These are phyloP conservation scores for Holtermanniella nyarrowii DNA, from an alignment of 768 basidiomycete genomes.

Conservation along the genomic window DNA sequence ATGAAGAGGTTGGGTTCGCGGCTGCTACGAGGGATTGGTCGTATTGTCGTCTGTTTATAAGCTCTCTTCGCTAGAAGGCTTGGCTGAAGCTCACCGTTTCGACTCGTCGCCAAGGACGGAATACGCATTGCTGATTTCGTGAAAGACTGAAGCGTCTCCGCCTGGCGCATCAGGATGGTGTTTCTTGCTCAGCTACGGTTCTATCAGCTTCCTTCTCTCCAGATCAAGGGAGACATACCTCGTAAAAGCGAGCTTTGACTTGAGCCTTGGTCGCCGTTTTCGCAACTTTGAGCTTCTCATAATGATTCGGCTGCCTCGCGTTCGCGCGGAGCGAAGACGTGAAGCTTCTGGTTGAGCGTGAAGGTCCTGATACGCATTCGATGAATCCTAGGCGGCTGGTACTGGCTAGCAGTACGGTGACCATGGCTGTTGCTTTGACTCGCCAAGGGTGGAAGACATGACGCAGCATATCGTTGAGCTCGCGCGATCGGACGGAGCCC, in stretches of 20 bases:
- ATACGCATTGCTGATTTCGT: slow-evolving; percentile 38
- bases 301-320: too few species aligned
- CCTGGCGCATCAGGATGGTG: slow-evolving; percentile 37
- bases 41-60: slow-evolving; percentile 1
- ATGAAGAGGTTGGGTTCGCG: not conserved
- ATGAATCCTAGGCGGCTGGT: too few species aligned
- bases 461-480: too few species aligned
- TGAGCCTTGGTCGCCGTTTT: slow-evolving; percentile 34
- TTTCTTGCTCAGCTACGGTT: slow-evolving; percentile 32
- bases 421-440: too few species aligned
- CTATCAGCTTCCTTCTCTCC: not conserved
- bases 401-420: too few species aligned
- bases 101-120: slow-evolving; percentile 32
- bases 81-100: slow-evolving; percentile 22
- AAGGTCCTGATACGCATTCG: too few species aligned
- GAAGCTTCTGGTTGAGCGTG: too few species aligned
- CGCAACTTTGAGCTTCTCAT: slow-evolving; percentile 27
- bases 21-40: slow-evolving; percentile 2
- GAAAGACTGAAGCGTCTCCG: slow-evolving; percentile 29
- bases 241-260: slow-evolving; percentile 39
- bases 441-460: too few species aligned
- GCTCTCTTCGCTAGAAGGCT: not conserved
- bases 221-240: slow-evolving; percentile 23
- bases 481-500: too few species aligned
- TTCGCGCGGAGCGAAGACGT: too few species aligned